Base-by-base conservation (phyloP, 331 rosid species). In the Quercus lobata region DNA sequence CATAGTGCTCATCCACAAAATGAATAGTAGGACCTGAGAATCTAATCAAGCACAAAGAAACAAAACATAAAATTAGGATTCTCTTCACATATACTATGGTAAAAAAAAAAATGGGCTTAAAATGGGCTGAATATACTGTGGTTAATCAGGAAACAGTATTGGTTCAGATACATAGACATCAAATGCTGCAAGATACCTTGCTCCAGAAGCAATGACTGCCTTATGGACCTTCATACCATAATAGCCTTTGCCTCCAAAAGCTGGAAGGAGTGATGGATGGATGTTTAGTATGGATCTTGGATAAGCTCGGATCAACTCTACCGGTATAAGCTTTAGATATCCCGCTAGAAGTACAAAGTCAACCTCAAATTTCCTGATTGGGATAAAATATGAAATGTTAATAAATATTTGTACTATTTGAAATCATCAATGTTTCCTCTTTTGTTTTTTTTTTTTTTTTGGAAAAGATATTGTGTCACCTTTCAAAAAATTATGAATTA, bases 191-290 rank as follows among this genome's bases (percentile, higher is more conserved):
- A 65, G 29, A 18, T 60, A 91, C 98, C 97, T 91, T 72, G 94
- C 97, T 55, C 99, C 99, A 62, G 94, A 93, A 77, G 93, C 93
- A 77, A 95, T 83, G 79, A 95, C 97, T 27, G 97, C 97, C 79
- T 90, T 89, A 58, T 95, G 99, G 75, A 95, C 97, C 85, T 89
- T 95, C 96, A 87, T 90, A 34, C 99, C 97, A 75, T 91, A 93
- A 76, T 85, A 88, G 76, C 97, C 97, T 85, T 92, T 84, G 71
- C 98, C 98, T 83, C 98, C 98, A 88, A 95, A 95, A 65, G 99
- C 96, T 30, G 97, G 97, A 85, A 93, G 97, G 84, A 95, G 96
- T 49, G 99, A 91, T 37, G 99, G 97, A 80, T 95, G 97, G 56
- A 95, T 93, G 79, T 95, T 95, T 69, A 90, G 25, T 62, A 91